Evolutionary conservation across 2,329 filamentous ascomycete species (phyloP).

Genomic region (Beauveria caledonica): DNA sequence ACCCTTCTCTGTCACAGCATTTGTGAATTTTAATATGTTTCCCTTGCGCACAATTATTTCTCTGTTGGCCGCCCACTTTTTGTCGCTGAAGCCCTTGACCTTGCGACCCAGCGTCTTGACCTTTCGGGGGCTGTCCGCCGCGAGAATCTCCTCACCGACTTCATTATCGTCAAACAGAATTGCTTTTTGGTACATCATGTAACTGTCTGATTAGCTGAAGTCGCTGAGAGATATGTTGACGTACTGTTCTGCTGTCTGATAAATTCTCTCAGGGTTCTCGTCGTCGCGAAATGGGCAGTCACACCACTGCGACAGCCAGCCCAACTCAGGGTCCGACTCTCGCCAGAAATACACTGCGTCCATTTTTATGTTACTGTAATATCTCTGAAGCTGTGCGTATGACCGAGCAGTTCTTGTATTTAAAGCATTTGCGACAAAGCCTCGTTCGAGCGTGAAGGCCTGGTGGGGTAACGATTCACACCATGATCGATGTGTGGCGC

Average conservation of each 20-base stretch:
- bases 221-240: background rate
- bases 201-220: conserved; percentile 23
- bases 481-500: background rate
- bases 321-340: conserved; percentile 36
- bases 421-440: background rate
- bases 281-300: conserved; percentile 38
- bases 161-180: conserved; percentile 37
- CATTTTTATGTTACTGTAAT: background rate
- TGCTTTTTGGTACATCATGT: conserved; percentile 49
- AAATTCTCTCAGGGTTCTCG: conserved; percentile 27
- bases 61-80: conserved; percentile 43
- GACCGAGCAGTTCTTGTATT: background rate
- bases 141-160: conserved; percentile 40
- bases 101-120: conserved; percentile 48
- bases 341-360: conserved; percentile 39
- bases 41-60: conserved; percentile 47
- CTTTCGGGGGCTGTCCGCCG: conserved; percentile 34
- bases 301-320: conserved; percentile 59
- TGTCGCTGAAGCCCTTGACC: conserved; percentile 43
- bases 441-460: background rate
- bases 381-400: background rate
- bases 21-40: conserved; percentile 52
- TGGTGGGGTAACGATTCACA: conserved; percentile 1
- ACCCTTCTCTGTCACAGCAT: conserved; percentile 24
- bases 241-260: conserved; percentile 45